These are phyloP conservation scores for Tribonema minus DNA, from an alignment of 108 stramenopile genomes.

Conservation along the genomic window DNA sequence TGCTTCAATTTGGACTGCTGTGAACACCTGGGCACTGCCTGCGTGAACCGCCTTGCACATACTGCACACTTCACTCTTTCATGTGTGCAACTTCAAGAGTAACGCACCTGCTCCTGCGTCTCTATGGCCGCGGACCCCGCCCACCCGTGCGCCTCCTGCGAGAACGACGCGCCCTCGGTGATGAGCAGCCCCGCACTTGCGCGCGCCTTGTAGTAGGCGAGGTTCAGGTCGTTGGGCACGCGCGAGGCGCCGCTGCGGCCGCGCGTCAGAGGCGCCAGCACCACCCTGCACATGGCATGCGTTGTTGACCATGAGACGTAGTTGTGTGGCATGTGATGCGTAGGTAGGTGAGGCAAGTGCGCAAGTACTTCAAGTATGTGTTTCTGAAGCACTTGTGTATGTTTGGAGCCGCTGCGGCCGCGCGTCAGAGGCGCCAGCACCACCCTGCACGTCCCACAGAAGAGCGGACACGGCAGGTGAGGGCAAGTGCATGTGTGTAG, in stretches of 20 bases:
- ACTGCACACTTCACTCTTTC: no score
- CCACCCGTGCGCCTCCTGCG: not conserved
- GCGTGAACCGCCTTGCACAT: no score
- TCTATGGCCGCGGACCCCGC: not conserved
- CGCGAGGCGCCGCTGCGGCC: slow-evolving; percentile 47
- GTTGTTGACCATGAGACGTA: no score
- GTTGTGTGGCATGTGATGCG: no score
- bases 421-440: not conserved
- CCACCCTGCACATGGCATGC: slow-evolving; percentile 43
- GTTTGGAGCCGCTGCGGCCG: not conserved
- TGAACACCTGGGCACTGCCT: no score
- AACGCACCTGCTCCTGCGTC: not conserved
- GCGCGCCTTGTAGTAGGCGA: not conserved
- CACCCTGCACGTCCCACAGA: not conserved
- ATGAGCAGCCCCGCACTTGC: not conserved
- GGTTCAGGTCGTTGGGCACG: slow-evolving; percentile 58
- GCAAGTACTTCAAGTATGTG: not conserved
- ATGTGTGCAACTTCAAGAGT: no score
- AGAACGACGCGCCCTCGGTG: not conserved
- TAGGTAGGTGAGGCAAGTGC: no score
- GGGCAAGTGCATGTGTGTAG: no score
- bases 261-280: slow-evolving; percentile 63
- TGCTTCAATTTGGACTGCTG: no score
- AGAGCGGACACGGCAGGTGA: no score
- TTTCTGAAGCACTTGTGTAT: not conserved